Base-by-base conservation (phyloP, 2,329 filamentous ascomycete species). In the Lachnellula arida region DNA sequence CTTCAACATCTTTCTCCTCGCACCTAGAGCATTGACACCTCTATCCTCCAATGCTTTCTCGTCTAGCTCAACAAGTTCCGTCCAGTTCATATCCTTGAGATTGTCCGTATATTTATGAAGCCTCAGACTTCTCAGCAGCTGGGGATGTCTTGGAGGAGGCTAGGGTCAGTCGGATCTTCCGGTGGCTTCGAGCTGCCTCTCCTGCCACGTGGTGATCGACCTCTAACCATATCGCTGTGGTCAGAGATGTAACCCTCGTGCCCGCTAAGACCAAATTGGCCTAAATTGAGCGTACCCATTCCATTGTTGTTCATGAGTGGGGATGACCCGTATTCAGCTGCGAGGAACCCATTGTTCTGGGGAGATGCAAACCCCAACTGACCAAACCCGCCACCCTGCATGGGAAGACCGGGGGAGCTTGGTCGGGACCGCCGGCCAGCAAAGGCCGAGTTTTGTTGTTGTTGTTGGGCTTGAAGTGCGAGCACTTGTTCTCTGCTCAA, bases 51-150 rank as follows among this genome's bases (percentile, higher is more conserved):
- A 78, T 49, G 90, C 92, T 70, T 92, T 92, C 65, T 99, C 94
- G 67, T 97, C 91, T 65, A 99, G 78, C 72, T 94, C 89, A 58
- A 99, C 78, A 65, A 99, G 76, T 53, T 99, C 94, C 28, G 87
- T 89, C 94, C 94, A 99, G 68, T 94, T 91, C 79, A 97, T 84
- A 69, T 97, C 93, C 76, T 97, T 99, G 61, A 99, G 76, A 66
- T 97, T 95, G 65, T 99, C 94, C 9, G 94, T 99, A 75, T 99
- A 99, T 78, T 99, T 99, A 80, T 99, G 94, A 67, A 99, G 80
- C 58, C 94, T 86, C 70, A 97, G 81, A 72, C 91, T 97, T 71
- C 94, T 86, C 67, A 99, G 82, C 94, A 99, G 72, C 86, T 88
- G 53, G 94, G 93, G 64, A 99, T 97, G 69, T 99, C 94, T 74